These are phyloP conservation scores for Gigaspora rosea DNA, from an alignment of 192 early-diverging fungal species.

Conservation along the genomic window DNA sequence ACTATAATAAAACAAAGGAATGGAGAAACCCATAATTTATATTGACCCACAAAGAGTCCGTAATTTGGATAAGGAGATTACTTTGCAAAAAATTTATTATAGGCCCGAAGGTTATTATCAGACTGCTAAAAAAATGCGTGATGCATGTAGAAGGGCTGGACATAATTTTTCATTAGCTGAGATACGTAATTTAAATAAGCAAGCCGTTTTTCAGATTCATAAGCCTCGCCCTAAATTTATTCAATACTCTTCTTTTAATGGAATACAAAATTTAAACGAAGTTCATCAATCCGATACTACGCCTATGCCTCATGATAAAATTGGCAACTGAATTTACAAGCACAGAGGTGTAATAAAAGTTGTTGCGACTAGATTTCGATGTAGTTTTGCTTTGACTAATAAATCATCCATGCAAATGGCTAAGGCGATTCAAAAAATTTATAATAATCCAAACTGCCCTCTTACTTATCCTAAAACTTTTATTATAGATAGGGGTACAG, in stretches of 20 bases:
- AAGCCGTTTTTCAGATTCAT: background rate
- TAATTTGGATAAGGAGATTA: background rate
- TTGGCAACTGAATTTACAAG: conserved; percentile 9
- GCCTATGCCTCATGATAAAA: background rate
- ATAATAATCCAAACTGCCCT: conserved; percentile 7
- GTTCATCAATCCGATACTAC: background rate
- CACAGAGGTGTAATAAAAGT: conserved; percentile 11
- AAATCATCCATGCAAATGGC: background rate
- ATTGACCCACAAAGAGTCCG: background rate
- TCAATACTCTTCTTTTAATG: conserved; percentile 11
- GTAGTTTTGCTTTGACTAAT: conserved; percentile 15
- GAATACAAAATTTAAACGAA: background rate
- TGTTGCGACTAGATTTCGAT: background rate
- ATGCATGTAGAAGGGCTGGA: background rate
- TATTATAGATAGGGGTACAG: background rate
- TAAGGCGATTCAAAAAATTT: conserved; percentile 13
- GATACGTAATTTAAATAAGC: background rate
- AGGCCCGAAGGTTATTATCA: background rate
- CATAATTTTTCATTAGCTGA: background rate
- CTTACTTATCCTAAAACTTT: conserved; percentile 7
- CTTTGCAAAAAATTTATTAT: background rate
- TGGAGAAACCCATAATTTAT: too few species aligned
- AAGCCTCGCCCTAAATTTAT: conserved; percentile 11
- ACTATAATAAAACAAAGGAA: too few species aligned
- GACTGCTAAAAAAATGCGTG: background rate